Evolutionary conservation across 2,329 filamentous ascomycete genomes (phyloP), one percentile per base, ranked within the genome.

Genomic region (Penicillium sp.): DNA sequence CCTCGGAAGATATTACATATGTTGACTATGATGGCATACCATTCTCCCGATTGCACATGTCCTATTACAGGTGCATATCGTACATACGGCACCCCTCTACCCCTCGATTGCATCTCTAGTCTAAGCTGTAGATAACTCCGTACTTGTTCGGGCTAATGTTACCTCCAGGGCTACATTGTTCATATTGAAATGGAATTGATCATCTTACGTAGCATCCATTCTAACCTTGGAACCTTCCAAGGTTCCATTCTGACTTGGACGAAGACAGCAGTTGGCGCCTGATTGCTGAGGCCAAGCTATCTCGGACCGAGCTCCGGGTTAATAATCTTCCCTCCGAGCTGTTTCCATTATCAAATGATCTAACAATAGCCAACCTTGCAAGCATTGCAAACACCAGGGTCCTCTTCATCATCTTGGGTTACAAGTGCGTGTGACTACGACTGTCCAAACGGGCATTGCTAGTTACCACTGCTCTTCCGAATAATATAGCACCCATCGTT

Each of bases 1-100:
- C 61, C 61, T 69, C 67, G 67, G 66, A 57, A 62, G 54, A 56
- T 39, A 56, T 39, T 39, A 37, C 22, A 24, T 24, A 24, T 24
- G 22, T 24, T 0, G 45, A 17, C 43, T 35, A 53, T 52, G 52
- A 57, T 56, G 49, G 47, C 48, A 57, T 57, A 43, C 35, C 2
- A 13, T 45, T 33, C 21, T 45, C 29, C 33, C 39, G 35, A 48
- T 34, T 33, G 22, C 45, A 32, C 12, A 29, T 35, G 22, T 3
- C 13, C 34, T 22, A n/a, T 38, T 38, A 13, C 4, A 33, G 28
- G 19, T 45, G 33, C 24, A 33, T n/a, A 24, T 24, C n/a, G 28
- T 26, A 26, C 24, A 26, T 47, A 47, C 44, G 19, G 40, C 40
- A 42, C 43, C 31, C 31, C 35, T 50, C 43, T 28, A 35, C 21